Percentiles rank a stretch among this genome's conserved stretches.
Conservation (phyloP, 1,284 basidiomycete species). For the Ganoderma sinense region DNA sequence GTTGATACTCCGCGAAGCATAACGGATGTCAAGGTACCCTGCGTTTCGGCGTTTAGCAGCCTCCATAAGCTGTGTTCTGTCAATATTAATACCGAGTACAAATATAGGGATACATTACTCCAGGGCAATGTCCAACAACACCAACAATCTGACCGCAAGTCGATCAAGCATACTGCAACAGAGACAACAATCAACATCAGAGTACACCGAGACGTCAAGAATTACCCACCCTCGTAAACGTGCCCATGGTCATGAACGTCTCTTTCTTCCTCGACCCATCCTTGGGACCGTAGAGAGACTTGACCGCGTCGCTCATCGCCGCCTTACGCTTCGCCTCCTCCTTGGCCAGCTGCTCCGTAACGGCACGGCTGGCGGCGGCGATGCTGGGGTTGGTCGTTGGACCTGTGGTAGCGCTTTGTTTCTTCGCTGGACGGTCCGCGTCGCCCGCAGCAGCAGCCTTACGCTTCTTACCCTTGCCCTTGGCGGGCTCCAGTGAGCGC, state of each 20-base stretch:
- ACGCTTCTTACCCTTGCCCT: conserved; percentile 62
- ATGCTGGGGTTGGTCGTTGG: conserved; percentile 58
- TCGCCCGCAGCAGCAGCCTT: conserved; percentile 35
- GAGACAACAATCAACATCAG: not conserved
- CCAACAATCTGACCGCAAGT: not conserved
- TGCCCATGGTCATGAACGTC: conserved; percentile 85
- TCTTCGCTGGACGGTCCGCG: conserved; percentile 39
- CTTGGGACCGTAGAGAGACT: conserved; percentile 68
- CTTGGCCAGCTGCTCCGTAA: conserved; percentile 67
- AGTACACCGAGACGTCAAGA: not conserved
- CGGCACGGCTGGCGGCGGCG: conserved; percentile 64
- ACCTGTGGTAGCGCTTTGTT: conserved; percentile 53
- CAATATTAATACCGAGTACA: no score
- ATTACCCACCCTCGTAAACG: conserved; percentile 77
- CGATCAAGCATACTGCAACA: conserved; percentile 14
- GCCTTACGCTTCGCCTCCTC: conserved; percentile 82
- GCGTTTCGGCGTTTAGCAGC: no score
- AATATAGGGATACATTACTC: not conserved
- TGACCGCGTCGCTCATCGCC: conserved; percentile 78
- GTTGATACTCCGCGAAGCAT: no score
- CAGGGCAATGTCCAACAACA: not conserved
- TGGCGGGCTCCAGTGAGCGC: conserved; percentile 60
- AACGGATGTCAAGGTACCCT: no score
- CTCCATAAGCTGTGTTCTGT: no score
- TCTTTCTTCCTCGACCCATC: conserved; percentile 66